Evolutionary conservation across 495 filamentous ascomycete species (phyloP).

Genomic region (Annulohypoxylon stygium): DNA sequence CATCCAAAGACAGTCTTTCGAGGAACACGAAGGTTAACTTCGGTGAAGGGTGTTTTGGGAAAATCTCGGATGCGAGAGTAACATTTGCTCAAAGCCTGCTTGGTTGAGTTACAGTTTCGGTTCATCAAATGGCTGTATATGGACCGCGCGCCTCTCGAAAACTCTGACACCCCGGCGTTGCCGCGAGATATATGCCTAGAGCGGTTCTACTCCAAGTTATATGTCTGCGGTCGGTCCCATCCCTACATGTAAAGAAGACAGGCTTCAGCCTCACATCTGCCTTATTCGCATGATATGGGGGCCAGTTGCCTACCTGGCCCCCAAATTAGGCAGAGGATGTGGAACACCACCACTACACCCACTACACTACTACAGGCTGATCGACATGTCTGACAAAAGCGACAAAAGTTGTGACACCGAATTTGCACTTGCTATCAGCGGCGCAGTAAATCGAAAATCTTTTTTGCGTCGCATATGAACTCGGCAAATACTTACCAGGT

Average conservation of each 20-base stretch:
- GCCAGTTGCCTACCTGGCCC: constrained; percentile 24
- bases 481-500: neutral
- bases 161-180: constrained; percentile 1
- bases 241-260: neutral
- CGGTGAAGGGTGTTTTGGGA: constrained; percentile 13
- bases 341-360: neutral
- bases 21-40: neutral
- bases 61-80: constrained; percentile 11
- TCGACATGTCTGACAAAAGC: constrained; percentile 11
- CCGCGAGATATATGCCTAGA: constrained; percentile 12
- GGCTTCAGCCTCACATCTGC: constrained; percentile 27
- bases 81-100: constrained; percentile 25
- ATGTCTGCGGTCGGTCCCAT: constrained; percentile 5
- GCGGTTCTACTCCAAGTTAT: neutral
- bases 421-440: constrained; percentile 3
- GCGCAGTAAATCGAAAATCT: constrained; percentile 18
- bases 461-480: constrained; percentile 12
- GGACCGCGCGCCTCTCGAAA: constrained; percentile 1
- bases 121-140: neutral
- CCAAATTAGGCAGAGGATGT: neutral
- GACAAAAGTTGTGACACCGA: neutral
- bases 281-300: neutral
- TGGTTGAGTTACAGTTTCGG: constrained; percentile 4
- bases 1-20: neutral
- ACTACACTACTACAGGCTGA: neutral